Percentiles rank a stretch among this genome's conserved stretches.
Conservation (phyloP, 352 stramenopile genomes). For the Phytophthora aleatoria region DNA sequence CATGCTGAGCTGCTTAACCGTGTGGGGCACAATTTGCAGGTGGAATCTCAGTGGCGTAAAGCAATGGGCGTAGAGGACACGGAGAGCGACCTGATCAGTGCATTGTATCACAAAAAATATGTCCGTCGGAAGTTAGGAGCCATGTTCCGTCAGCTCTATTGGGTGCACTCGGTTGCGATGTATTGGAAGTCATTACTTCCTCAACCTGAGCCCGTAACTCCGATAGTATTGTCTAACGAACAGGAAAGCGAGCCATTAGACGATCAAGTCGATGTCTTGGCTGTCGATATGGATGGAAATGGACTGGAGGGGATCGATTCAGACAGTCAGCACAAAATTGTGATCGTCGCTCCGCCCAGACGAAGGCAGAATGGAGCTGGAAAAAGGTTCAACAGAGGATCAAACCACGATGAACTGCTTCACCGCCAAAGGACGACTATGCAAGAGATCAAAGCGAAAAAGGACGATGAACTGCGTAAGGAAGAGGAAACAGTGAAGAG, state of each 20-base stretch:
- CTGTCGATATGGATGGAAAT: conserved; percentile 1
- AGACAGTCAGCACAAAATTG: conserved; percentile 9
- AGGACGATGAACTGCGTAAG: conserved; percentile 48
- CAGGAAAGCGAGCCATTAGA: conserved; percentile 9
- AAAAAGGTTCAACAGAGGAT: conserved; percentile 15
- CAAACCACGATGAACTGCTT: conserved; percentile 37
- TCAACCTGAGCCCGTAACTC: not conserved
- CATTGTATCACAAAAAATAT: conserved; percentile 71
- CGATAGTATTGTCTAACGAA: not conserved
- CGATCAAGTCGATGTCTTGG: not conserved
- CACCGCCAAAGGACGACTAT: conserved; percentile 48
- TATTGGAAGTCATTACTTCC: conserved; percentile 49
- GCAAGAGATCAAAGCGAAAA: conserved; percentile 49
- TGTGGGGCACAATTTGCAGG: conserved; percentile 66
- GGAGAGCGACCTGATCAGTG: conserved; percentile 55
- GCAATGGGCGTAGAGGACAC: conserved; percentile 66
- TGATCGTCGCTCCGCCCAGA: conserved; percentile 24
- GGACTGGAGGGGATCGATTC: not conserved
- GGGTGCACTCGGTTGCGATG: conserved; percentile 29
- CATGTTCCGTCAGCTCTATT: conserved; percentile 39
- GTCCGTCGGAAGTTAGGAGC: conserved; percentile 44
- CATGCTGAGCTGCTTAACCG: conserved; percentile 60
- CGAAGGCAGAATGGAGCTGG: conserved; percentile 2
- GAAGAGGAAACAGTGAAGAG: conserved; percentile 40
- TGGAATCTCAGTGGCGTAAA: conserved; percentile 68